Evolutionary conservation across 176 grass and related monocot genomes (phyloP).

Genomic region (Chloris gayana): DNA sequence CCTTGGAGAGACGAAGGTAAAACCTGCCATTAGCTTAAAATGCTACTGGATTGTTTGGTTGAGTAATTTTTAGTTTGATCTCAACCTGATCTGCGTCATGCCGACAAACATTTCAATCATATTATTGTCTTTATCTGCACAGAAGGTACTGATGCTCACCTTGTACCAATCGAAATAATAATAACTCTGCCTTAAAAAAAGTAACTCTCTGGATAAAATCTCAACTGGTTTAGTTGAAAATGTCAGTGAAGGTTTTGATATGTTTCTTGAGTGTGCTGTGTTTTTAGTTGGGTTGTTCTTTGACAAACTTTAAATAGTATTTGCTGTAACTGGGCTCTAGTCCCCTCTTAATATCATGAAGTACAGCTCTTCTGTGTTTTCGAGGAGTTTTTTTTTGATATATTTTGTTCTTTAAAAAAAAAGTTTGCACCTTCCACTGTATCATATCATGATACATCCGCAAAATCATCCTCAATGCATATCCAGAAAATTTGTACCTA

Average conservation of each 20-base stretch:
- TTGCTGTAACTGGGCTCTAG: no score
- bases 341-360: no score
- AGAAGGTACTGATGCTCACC: neutral
- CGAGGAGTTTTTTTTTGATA: no score
- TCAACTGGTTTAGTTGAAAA: neutral
- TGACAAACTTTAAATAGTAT: no score
- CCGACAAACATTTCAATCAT: neutral
- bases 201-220: neutral
- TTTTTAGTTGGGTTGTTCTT: no score
- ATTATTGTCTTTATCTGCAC: constrained; percentile 1
- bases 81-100: neutral
- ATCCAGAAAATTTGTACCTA: neutral
- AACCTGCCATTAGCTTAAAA: constrained; percentile 1
- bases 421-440: neutral
- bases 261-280: no score
- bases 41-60: constrained; percentile 32
- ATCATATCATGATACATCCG: neutral
- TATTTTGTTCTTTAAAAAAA: neutral
- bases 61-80: neutral
- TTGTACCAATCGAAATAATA: neutral
- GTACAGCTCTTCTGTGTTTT: no score
- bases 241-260: neutral
- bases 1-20: constrained; percentile 89
- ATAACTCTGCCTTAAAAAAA: neutral
- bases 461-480: no score